Base-by-base conservation (phyloP, 1,284 basidiomycete genomes). In the Fomitopsis schrenkii region DNA sequence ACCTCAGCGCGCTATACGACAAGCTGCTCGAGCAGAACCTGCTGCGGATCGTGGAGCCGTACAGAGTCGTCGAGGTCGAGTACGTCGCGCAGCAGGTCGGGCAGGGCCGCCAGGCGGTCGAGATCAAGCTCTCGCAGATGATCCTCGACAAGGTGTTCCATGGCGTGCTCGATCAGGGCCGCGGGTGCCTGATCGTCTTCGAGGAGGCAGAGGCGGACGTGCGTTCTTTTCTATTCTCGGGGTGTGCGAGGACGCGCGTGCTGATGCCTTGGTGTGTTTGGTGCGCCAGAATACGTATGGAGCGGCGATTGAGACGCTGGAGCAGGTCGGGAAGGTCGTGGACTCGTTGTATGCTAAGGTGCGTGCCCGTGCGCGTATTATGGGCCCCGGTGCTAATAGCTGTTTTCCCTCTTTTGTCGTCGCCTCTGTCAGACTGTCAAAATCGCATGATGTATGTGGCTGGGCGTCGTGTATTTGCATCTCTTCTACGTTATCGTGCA, bases 51-150 rank as follows among this genome's bases (percentile, higher is more conserved):
- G 94, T 98, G 54, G 97, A 98, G 77, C 97, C 96, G 0, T 98
- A 97, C 75, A 93, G 90, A 17, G 83, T 93, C 8, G 92, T 99
- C 19, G 95, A 99, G 76, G 84, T 99, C 35, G 87, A 88, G 48
- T 90, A 95, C 72, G 90, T 99, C 14, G 95, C 96, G 2, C 84
- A 93, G 72, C 81, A 88, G 63, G 97, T 99, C 10, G 90, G 92
- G 1, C 95, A 98, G 77, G 93, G 92, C 14, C 79, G 93, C 46
- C 89, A 94, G 70, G 90, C 89, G n/a, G 95, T 99, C 6, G 97
- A 99, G 77, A 85, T 90, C 26, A 99, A 98, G 94, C 77, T 99
- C 57, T 95, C 93, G 55, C 97, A 98, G 74, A 98, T 99, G 97
- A 98, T 99, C 65, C 79, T 99, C 46, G 97, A 99, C 76, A 96